A percentile compares a stretch with the other conserved stretches of the same genome.
Evolutionary conservation across 352 stramenopile species (phyloP).

Genomic region (Bremia lactucae): DNA sequence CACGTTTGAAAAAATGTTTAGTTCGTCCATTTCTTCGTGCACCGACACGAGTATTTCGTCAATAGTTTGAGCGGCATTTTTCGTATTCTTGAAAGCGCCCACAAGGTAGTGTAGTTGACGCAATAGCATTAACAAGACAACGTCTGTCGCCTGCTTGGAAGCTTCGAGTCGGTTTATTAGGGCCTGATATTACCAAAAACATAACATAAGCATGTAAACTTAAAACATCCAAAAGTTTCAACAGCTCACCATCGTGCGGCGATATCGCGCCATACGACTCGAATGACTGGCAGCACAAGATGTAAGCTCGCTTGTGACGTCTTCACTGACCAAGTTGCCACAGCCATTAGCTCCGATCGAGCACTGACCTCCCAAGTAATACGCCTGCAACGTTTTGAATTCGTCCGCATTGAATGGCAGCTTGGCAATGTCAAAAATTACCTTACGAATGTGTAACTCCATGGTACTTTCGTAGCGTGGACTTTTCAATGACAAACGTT

Average conservation of each 20-base stretch:
- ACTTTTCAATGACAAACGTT: conserved; percentile 51
- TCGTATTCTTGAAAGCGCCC: conserved; percentile 59
- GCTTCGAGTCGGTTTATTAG: conserved; percentile 36
- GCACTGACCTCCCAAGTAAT: conserved; percentile 45
- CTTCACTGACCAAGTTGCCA: conserved; percentile 9
- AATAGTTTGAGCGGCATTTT: conserved; percentile 45
- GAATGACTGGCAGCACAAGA: conserved; percentile 29
- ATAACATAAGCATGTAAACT: conserved; percentile 1
- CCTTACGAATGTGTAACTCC: conserved; percentile 58
- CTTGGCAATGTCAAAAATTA: conserved; percentile 48
- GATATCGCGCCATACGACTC: conserved; percentile 48
- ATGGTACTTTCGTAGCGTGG: conserved; percentile 64
- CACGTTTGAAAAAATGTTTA: conserved; percentile 10
- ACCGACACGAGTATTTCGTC: conserved; percentile 43
- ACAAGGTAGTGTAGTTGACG: conserved; percentile 68
- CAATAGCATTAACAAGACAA: conserved; percentile 42
- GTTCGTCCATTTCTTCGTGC: conserved; percentile 24
- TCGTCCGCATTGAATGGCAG: conserved; percentile 62
- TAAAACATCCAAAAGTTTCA: conserved; percentile 1
- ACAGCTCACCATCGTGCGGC: conserved; percentile 38
- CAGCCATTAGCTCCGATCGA: conserved; percentile 24
- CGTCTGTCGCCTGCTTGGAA: conserved; percentile 24
- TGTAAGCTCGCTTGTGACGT: conserved; percentile 18
- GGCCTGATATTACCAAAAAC: conserved; percentile 15
- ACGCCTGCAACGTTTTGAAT: conserved; percentile 43